Evolutionary conservation across 2,329 filamentous ascomycete species (phyloP), one percentile per base, ranked within the genome.

Genomic region (Fusarium sarcochroum): DNA sequence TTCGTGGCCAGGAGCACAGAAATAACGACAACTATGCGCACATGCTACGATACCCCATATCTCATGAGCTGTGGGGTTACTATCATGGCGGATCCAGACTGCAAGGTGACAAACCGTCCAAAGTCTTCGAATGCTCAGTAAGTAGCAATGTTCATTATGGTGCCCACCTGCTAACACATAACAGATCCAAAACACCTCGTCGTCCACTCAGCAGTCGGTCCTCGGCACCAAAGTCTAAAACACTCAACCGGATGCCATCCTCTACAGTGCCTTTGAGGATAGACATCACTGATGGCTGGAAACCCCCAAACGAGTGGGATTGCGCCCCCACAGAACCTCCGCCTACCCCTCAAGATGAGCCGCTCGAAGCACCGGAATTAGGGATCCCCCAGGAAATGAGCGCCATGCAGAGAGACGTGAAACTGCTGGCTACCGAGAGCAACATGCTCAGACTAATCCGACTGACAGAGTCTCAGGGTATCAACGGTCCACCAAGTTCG

Each of bases 1-100:
- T 70, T 68, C 30, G 13, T 70, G 14, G 60, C 60, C 1, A 54
- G 68, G 20, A 70, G 68, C n/a, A 70, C 68, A 5, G 63, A 70
- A 38, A 53, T 66, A 4, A 70, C 59, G 1, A 61, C 52, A 5
- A 47, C 46, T 15, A 18, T 38, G 1, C 63, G 68, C 10, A 68
- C 58, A 13, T 25, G 45, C 2, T 18, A 21, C 10, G 68, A 70
- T 5, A 21, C 34, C 2, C 42, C 53, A 0, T 52, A 38, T n/a
- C 47, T 66, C 20, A 41, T 70, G 11, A 66, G 49, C 3, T 70
- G 68, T 6, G 63, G 69, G 13, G 68, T 70, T 7, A 68, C 59
- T 5, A 68, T 68, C 15, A 55, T 59, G 13, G 68, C 68, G 6
- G 45, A 49, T 6, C 21, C 52, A 0, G 67, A 41, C 5, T 44